Evolutionary conservation across 768 basidiomycete genomes (phyloP).

Genomic region (Psilocybe azurescens): DNA sequence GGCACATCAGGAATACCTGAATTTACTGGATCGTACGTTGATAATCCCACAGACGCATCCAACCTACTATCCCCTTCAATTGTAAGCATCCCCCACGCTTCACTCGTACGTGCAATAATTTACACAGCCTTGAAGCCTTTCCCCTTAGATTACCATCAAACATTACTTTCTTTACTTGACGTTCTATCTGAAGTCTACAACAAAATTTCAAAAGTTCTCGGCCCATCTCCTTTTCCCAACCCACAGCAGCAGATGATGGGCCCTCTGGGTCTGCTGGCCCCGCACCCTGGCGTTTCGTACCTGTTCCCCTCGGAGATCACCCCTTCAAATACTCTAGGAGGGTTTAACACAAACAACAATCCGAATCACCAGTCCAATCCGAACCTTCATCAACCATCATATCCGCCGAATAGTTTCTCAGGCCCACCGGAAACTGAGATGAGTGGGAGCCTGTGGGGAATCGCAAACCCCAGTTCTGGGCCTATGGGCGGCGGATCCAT

Average conservation of each 20-base stretch:
- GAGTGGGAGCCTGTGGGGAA: slow-evolving; percentile 72
- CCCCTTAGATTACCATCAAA: slow-evolving; percentile 87
- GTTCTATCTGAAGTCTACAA: slow-evolving; percentile 90
- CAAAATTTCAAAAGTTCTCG: slow-evolving; percentile 83
- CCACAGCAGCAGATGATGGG: slow-evolving; percentile 75
- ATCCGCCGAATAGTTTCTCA: slow-evolving; percentile 8
- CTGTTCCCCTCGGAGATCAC: slow-evolving; percentile 59
- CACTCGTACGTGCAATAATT: slow-evolving; percentile 7
- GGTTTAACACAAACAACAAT: slow-evolving; percentile 5
- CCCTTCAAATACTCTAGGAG: slow-evolving; percentile 15
- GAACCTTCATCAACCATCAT: slow-evolving; percentile 34
- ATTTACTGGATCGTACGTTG: slow-evolving; percentile 63
- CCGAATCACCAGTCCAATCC: slow-evolving; percentile 35
- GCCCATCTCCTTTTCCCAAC: slow-evolving; percentile 78
- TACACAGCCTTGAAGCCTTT: slow-evolving; percentile 68
- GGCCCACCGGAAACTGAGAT: slow-evolving; percentile 27
- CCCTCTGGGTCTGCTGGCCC: slow-evolving; percentile 74
- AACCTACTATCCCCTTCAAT: slow-evolving; percentile 78
- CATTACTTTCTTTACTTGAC: slow-evolving; percentile 86
- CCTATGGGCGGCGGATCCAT: slow-evolving; percentile 33
- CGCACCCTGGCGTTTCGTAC: slow-evolving; percentile 85
- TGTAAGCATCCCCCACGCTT: slow-evolving; percentile 42
- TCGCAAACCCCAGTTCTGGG: slow-evolving; percentile 55
- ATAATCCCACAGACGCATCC: slow-evolving; percentile 63
- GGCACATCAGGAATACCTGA: slow-evolving; percentile 59